Evolutionary conservation across 2,329 filamentous ascomycete genomes (phyloP).

Genomic region (Fusarium albosuccineum): DNA sequence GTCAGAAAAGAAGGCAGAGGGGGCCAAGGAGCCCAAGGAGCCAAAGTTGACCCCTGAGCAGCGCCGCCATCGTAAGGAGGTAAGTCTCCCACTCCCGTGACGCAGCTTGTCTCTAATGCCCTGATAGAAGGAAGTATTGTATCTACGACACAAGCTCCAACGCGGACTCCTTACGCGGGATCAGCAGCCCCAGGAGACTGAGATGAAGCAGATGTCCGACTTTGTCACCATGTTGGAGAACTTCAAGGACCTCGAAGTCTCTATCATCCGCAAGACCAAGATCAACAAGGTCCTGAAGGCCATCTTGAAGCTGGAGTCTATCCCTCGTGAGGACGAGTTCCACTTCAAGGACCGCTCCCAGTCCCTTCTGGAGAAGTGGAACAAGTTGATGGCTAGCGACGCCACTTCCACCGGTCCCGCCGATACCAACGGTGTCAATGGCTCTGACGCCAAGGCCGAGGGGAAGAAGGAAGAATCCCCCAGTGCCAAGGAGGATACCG

Average conservation of each 20-base stretch:
- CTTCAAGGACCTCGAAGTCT: conserved; percentile 83
- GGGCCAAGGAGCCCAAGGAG: conserved; percentile 69
- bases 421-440: conserved; percentile 64
- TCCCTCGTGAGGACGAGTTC: conserved; percentile 90
- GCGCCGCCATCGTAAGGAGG: conserved; percentile 70
- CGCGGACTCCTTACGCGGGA: conserved; percentile 92
- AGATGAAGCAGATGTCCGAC: conserved; percentile 83
- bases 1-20: conserved; percentile 69
- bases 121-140: conserved; percentile 81
- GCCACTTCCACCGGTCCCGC: conserved; percentile 55
- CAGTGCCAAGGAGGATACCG: conserved; percentile 55
- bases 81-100: conserved; percentile 48
- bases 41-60: conserved; percentile 70
- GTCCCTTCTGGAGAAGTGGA: conserved; percentile 88
- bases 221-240: conserved; percentile 85
- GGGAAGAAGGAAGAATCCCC: conserved; percentile 58
- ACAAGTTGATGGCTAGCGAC: conserved; percentile 79
- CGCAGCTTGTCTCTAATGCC: conserved; percentile 49
- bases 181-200: conserved; percentile 85
- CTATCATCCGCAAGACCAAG: conserved; percentile 91
- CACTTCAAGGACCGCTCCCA: conserved; percentile 88
- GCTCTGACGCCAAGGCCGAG: conserved; percentile 55
- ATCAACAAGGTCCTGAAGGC: conserved; percentile 99
- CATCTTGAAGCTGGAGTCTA: conserved; percentile 86
- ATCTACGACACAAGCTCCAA: conserved; percentile 93